These are phyloP conservation scores for Magnusiomyces clavatus DNA, from an alignment of 1,139 yeast species.

Conservation along the genomic window DNA sequence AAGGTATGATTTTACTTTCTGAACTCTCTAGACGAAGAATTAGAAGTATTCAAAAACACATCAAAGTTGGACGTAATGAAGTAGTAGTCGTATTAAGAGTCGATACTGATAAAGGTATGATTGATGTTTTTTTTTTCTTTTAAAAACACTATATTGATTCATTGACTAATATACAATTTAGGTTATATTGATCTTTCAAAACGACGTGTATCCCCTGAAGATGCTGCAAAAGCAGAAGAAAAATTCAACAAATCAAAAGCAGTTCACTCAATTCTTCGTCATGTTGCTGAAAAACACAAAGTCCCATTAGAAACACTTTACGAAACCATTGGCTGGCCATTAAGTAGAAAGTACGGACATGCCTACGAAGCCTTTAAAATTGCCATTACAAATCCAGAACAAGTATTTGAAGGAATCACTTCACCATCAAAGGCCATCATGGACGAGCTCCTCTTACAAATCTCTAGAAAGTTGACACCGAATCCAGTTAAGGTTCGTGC, in stretches of 20 bases:
- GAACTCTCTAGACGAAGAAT: conserved; percentile 98
- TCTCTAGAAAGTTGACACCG: conserved; percentile 90
- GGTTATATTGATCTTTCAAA: conserved; percentile 87
- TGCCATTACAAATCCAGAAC: conserved; percentile 80
- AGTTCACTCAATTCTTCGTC: conserved; percentile 93
- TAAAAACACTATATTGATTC: neutral
- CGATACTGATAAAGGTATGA: conserved; percentile 84
- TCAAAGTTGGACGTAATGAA: conserved; percentile 97
- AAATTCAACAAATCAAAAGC: conserved; percentile 95
- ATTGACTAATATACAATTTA: conserved; percentile 10
- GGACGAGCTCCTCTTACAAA: conserved; percentile 76
- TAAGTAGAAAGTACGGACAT: conserved; percentile 91
- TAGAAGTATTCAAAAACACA: conserved; percentile 92
- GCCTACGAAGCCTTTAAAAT: conserved; percentile 96
- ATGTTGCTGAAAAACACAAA: conserved; percentile 91
- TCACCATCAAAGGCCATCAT: conserved; percentile 67
- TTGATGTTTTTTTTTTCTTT: neutral
- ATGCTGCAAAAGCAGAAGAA: conserved; percentile 95
- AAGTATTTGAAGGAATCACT: conserved; percentile 73
- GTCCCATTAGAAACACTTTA: conserved; percentile 79
- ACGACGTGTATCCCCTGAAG: conserved; percentile 98
- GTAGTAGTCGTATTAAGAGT: conserved; percentile 98
- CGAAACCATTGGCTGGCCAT: conserved; percentile 93
- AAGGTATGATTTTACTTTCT: conserved; percentile 95
- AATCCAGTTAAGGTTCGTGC: conserved; percentile 97